phyloP scores from a whole-genome alignment of 202 grass and related monocot species.

The Panicum virgatum region DNA sequence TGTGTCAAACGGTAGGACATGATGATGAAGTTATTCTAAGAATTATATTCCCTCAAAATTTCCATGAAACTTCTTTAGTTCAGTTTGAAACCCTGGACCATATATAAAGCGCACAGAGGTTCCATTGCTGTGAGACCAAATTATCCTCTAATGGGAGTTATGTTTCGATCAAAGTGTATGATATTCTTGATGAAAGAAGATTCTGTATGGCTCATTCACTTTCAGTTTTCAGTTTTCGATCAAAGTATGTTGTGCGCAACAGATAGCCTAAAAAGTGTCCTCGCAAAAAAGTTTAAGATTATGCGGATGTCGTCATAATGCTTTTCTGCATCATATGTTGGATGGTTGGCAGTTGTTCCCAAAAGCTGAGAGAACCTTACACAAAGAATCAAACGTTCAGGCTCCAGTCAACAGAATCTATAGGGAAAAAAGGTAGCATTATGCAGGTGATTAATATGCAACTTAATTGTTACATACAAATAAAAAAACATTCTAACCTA shows the following conservation, averaged over 20 bases:
- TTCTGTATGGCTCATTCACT: background rate
- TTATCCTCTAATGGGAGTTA: too few relatives aligned
- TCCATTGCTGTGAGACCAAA: background rate
- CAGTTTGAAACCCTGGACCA: too few relatives aligned
- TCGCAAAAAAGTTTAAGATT: background rate
- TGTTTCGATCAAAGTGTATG: background rate
- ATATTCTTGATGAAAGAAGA: background rate
- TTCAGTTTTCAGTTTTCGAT: background rate
- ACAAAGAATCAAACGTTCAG: background rate
- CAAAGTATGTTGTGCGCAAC: background rate
- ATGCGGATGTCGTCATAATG: slow-evolving; percentile 15
- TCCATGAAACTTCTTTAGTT: too few relatives aligned
- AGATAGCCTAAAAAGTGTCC: background rate
- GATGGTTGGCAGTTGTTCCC: background rate
- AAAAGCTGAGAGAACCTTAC: background rate
- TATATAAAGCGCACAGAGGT: too few relatives aligned
- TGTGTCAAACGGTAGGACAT: too few relatives aligned
- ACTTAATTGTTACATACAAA: background rate
- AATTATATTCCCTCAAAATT: too few relatives aligned
- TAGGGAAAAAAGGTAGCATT: background rate
- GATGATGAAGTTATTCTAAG: too few relatives aligned
- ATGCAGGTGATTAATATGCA: background rate
- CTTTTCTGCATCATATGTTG: background rate
- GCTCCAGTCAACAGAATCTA: background rate
- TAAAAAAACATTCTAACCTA: background rate